Evolutionary conservation across 805 yeast species (phyloP), one percentile per base, ranked within the genome.

Genomic region (Huiozyma naganishii): DNA sequence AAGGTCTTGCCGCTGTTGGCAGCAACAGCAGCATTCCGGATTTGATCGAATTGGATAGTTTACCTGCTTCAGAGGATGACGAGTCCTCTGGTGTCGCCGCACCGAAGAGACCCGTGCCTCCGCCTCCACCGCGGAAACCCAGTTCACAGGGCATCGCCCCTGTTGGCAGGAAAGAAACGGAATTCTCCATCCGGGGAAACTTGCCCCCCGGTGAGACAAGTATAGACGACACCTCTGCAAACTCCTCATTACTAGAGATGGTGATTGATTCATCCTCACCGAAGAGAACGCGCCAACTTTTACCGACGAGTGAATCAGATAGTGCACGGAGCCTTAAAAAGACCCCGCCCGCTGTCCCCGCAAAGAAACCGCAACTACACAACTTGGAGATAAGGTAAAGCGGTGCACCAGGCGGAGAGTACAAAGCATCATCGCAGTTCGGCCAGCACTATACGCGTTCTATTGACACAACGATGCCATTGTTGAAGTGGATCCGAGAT

Each of bases 331-430:
- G 9, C 49, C 9, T 30, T 11, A 30, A 30, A 23, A 57, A 53
- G 13, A 37, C 23, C 1, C 56, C 65, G 1, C 61, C 66, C 1
- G 46, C 51, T 1, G 48, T 58, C 27, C 65, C 68, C 7, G 50
- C 52, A 7, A 57, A 57, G 41, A 54, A 59, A 40, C 58, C 58
- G 6, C 53, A 54, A 39, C 32, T 52, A 23, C 53, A 50, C 23
- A 45, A 47, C 27, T 41, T 55, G 39, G 45, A 39, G 23, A 38
- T 13, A 5, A 37, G n/a, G n/a, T 8, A 11, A 30, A 3, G 2
- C 4, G 2, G 33, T 30, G 33, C 4, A 5, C n/a, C 33, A 8
- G 11, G n/a, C 5, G 3, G 11, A 3, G 9, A 5, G 33, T 8
- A 5, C 33, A 30, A 30, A 5, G 23, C 23, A 2, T 17, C 23